Evolutionary conservation across 805 yeast species (phyloP), one percentile per base, ranked within the genome.

Genomic region (Groenewaldozyma salmanticensis): DNA sequence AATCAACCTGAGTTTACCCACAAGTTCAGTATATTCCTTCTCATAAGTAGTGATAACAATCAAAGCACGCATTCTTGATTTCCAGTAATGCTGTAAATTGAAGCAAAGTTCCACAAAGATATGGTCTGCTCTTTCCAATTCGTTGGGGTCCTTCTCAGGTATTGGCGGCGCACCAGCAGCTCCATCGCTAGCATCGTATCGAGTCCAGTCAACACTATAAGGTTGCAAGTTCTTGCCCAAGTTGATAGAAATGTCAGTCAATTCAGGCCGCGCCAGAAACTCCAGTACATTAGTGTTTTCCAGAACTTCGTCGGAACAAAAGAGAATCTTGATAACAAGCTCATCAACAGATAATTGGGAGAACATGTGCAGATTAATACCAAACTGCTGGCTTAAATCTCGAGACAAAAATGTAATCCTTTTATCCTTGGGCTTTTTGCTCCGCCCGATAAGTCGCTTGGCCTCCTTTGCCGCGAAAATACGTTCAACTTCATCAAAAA

Each of bases 301-400:
- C 41, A 90, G 46, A 5, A 90, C 73, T 6, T 81, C 88, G 18
- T 66, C 66, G 40, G 84, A 82, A 64, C 98, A 92, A 35, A 69
- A 72, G 45, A 92, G 64, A 5, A 92, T 74, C 56, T 79, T 81
- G n/a, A 51, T 40, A 5, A 90, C 79, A 21, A 90, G 68, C 33
- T 75, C 81, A 4, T 72, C 75, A 31, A 80, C 94, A 1, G 79
- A 50, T 18, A 75, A 49, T 33, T 66, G 65, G 4, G 85, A 70
- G 61, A 77, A 85, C 65, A 77, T 71, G 57, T 92, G 97, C 39
- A 92, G 67, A 56, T 90, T 88, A 55, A 92, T 92, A 31, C 95
- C 95, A 65, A 92, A 87, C 52, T 86, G 96, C 57, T 92, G 98
- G 1, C 95, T 84, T 35, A 87, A 64, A 52, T 90, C 96, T 45